Conservation (phyloP, 1,284 basidiomycete species). For the Inonotus obliquus region DNA sequence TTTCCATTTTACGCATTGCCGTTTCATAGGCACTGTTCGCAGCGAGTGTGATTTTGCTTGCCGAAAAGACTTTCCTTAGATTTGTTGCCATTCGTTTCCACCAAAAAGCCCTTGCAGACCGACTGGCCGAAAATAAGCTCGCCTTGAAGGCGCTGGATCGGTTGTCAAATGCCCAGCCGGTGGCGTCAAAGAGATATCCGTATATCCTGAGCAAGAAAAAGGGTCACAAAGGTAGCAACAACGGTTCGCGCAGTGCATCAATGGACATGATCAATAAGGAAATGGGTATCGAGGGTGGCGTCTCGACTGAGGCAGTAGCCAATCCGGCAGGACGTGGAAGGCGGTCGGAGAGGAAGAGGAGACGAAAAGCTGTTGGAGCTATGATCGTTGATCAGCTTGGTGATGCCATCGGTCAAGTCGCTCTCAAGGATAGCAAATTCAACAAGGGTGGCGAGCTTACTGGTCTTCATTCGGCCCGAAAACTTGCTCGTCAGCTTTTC, state of each 20-base stretch:
- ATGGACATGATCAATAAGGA: constrained; percentile 26
- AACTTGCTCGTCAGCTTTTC: constrained; percentile 73
- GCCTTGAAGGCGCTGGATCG: constrained; percentile 65
- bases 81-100: constrained; percentile 79
- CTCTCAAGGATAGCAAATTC: constrained; percentile 61
- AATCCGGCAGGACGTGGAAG: constrained; percentile 10
- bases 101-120: constrained; percentile 66
- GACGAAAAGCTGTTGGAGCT: constrained; percentile 50
- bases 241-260: constrained; percentile 28
- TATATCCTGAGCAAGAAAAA: constrained; percentile 30
- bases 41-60: constrained; percentile 54
- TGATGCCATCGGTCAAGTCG: constrained; percentile 65
- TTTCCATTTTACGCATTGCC: background rate
- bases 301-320: constrained; percentile 5
- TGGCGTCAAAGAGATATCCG: constrained; percentile 28
- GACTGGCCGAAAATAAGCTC: constrained; percentile 62
- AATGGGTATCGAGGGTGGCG: constrained; percentile 8
- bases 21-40: constrained; percentile 56
- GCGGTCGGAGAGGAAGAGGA: constrained; percentile 33
- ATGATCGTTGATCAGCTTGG: constrained; percentile 71
- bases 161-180: constrained; percentile 58
- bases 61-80: constrained; percentile 67
- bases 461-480: constrained; percentile 63
- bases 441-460: constrained; percentile 51
- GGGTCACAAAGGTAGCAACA: constrained; percentile 29